Percentiles rank a stretch among this genome's conserved stretches.
Evolutionary conservation across 441 rosid species (phyloP).

Genomic region (Eugenia klotzschiana): DNA sequence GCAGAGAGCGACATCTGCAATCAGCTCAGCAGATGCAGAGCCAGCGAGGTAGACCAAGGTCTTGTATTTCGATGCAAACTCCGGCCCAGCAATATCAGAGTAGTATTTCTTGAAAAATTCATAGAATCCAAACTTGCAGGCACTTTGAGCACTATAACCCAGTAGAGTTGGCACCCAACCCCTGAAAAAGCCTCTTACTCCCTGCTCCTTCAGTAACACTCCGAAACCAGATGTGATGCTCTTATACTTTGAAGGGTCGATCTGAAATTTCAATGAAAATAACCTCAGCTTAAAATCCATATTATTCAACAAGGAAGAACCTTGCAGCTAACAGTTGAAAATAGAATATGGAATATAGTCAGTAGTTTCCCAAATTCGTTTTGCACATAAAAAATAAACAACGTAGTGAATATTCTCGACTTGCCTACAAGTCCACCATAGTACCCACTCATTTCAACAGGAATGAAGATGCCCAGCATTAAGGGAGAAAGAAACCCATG

Average conservation of each 20-base stretch:
- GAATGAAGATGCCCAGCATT: not conserved
- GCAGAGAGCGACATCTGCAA: conserved; percentile 96
- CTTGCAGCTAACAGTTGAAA: not conserved
- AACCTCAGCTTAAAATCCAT: not conserved
- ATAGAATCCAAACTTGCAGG: conserved; percentile 95
- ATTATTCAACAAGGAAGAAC: not conserved
- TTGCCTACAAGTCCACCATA: not conserved
- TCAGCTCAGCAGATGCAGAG: conserved; percentile 97
- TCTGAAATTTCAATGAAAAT: conserved; percentile 27
- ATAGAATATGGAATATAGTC: not conserved
- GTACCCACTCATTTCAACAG: not conserved
- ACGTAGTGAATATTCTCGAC: not conserved
- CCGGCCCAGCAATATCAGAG: conserved; percentile 92
- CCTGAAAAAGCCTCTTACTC: conserved; percentile 82
- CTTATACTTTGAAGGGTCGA: conserved; percentile 92
- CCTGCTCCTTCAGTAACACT: conserved; percentile 80
- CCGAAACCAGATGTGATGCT: conserved; percentile 93
- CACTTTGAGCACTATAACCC: conserved; percentile 98
- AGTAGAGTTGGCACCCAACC: conserved; percentile 97
- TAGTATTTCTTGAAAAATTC: conserved; percentile 93
- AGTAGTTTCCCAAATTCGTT: not conserved
- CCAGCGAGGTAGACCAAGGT: conserved; percentile 98
- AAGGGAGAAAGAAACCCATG: not conserved
- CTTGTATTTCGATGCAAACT: conserved; percentile 69
- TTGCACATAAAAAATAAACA: not conserved